A percentile compares a stretch with the other conserved stretches of the same genome.
Evolutionary conservation across 371 early-diverging fungal genomes (phyloP).

Genomic region (Funneliformis caledonium): DNA sequence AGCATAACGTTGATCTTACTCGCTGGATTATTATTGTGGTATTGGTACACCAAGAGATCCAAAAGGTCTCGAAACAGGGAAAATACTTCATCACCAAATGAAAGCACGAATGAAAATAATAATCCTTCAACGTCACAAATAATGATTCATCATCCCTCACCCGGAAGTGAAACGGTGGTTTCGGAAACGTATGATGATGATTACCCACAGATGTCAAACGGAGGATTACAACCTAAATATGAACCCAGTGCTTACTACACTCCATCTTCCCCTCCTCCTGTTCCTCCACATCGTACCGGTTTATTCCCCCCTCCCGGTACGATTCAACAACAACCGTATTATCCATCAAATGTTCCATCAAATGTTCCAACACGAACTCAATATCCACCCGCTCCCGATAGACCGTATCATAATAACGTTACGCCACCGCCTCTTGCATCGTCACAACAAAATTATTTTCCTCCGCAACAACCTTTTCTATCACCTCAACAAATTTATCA

Average conservation of each 20-base stretch:
- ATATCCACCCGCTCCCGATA: neutral
- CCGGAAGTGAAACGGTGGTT: neutral
- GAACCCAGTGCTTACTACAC: no score
- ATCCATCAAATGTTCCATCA: no score
- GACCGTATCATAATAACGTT: neutral
- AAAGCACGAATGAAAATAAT: neutral
- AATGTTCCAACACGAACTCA: neutral
- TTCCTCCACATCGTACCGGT: neutral
- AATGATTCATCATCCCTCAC: neutral
- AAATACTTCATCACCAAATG: neutral
- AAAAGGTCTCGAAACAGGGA: neutral
- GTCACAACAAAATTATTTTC: neutral
- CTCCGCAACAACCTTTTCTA: neutral
- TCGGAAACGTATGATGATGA: neutral
- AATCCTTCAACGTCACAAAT: neutral
- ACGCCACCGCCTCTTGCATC: neutral
- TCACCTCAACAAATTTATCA: neutral
- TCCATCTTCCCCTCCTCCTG: neutral
- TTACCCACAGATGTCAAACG: neutral
- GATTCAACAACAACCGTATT: neutral
- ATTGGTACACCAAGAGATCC: neutral
- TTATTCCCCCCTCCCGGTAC: neutral
- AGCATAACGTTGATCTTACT: neutral
- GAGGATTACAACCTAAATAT: no score
- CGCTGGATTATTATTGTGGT: neutral